Percentiles rank a stretch among this genome's conserved stretches.
These are phyloP conservation scores for Fusarium stilboides DNA, from an alignment of 2,329 filamentous ascomycete species.

Conservation along the genomic window DNA sequence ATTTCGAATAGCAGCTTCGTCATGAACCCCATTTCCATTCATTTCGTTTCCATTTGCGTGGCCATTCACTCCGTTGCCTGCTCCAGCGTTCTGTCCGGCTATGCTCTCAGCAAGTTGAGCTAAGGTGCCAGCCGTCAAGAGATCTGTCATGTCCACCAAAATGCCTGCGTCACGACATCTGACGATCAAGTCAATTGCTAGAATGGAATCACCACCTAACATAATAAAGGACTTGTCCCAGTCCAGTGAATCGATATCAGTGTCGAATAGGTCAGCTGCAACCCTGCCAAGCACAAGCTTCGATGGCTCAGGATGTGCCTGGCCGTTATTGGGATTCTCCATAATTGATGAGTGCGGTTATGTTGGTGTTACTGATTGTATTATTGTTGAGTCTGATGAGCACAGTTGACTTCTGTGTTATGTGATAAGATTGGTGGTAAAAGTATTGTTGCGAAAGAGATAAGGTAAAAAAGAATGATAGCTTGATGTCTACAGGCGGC, in stretches of 20 bases:
- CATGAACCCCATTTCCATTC: conserved; percentile 7
- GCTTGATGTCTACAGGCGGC: conserved; percentile 3
- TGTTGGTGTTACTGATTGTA: conserved; percentile 11
- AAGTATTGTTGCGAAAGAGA: background rate
- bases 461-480: conserved; percentile 7
- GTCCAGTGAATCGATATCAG: conserved; percentile 10
- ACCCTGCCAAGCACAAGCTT: conserved; percentile 16
- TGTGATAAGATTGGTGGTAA: background rate
- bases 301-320: conserved; percentile 12
- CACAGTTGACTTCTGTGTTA: conserved; percentile 1
- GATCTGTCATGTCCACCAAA: conserved; percentile 10
- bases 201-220: conserved; percentile 17
- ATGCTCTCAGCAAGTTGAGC: conserved; percentile 11
- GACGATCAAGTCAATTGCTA: conserved; percentile 16
- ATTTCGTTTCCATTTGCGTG: conserved; percentile 13
- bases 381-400: conserved; percentile 5
- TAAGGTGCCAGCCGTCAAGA: conserved; percentile 10
- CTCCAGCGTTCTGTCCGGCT: background rate
- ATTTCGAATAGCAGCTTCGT: conserved; percentile 2
- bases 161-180: conserved; percentile 15
- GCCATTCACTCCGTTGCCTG: conserved; percentile 2
- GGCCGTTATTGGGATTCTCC: conserved; percentile 5
- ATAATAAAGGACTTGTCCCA: conserved; percentile 15
- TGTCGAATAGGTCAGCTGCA: conserved; percentile 13
- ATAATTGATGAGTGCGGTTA: conserved; percentile 6